Percentiles rank a stretch among this genome's conserved stretches.
Evolutionary conservation across 2,329 filamentous ascomycete species (phyloP).

Genomic region (Pseudocercospora vitis): DNA sequence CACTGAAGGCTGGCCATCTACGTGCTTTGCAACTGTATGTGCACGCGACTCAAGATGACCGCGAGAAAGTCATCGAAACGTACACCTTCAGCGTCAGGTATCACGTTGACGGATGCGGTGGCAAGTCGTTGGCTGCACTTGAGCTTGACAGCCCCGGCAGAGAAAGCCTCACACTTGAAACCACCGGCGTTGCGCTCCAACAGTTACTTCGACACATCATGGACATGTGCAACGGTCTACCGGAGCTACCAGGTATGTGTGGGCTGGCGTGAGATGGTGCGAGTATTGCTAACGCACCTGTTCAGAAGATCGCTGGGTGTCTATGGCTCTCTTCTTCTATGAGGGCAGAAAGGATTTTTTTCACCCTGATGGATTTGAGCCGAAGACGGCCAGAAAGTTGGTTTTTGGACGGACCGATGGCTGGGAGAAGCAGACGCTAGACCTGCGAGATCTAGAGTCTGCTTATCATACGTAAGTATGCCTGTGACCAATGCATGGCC

Average conservation of each 20-base stretch:
- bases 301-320: slow-evolving; percentile 43
- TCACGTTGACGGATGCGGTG: slow-evolving; percentile 15
- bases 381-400: slow-evolving; percentile 34
- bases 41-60: slow-evolving; percentile 41
- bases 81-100: slow-evolving; percentile 54
- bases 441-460: slow-evolving; percentile 38
- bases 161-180: slow-evolving; percentile 40
- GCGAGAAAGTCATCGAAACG: slow-evolving; percentile 46
- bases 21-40: slow-evolving; percentile 51
- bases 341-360: slow-evolving; percentile 43
- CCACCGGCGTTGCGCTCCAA: slow-evolving; percentile 46
- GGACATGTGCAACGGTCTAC: slow-evolving; percentile 41
- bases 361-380: slow-evolving; percentile 45
- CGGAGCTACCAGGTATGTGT: slow-evolving; percentile 45
- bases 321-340: slow-evolving; percentile 48
- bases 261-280: not conserved
- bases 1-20: slow-evolving; percentile 45
- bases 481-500: too few species aligned
- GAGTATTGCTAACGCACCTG: slow-evolving; percentile 1
- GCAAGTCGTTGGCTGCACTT: slow-evolving; percentile 25
- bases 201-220: slow-evolving; percentile 46
- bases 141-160: slow-evolving; percentile 36
- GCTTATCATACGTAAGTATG: slow-evolving; percentile 44
- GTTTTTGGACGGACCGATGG: slow-evolving; percentile 41
- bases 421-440: slow-evolving; percentile 41